Evolutionary conservation across 1,284 basidiomycete species (phyloP), one percentile per base, ranked within the genome.

Genomic region (Sanguinoderma infundibulare): DNA sequence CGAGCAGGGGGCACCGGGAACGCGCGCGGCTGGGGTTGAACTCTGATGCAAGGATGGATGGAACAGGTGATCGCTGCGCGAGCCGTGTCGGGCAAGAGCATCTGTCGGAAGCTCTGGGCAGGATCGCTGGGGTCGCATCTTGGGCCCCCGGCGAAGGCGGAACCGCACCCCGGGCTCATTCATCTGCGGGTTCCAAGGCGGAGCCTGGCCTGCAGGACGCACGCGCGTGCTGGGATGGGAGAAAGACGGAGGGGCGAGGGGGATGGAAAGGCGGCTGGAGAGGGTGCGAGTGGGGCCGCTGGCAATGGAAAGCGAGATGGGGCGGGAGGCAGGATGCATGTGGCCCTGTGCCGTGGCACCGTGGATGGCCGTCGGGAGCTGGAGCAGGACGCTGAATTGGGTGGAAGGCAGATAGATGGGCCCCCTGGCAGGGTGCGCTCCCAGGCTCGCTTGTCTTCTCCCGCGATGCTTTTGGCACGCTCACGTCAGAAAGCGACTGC

Each of bases 391-490:
- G 57, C 55, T 26, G 35, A 58, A 20, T 15, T 14, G 17, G 38
- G 17, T 39, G 15, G 26, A 26, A 39, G 35, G 28, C 22, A 38
- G 51, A 26, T 42, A 44, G 56, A 46, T 50, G 55, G 38, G 60
- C 26, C n/a, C n/a, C n/a, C n/a, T n/a, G n/a, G n/a, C n/a, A 32
- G 22, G 54, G 46, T 53, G 56, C 53, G 59, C 57, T 65, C 67
- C 63, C 53, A 59, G 57, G 35, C 57, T 65, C 67, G 64, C 53
- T 58, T 61, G 67, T 61, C 73, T 74, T 74, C 73, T 74, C 73
- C 73, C 73, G 73, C 73, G 73, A 74, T 71, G 70, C 73, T 74
- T 73, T 73, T 65, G 42, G 57, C 60, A 53, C 50, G 49, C 32
- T 53, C 66, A 61, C 62, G 62, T 65, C 69, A 62, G 61, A 65